Conservation (phyloP, 257 asterid genomes). For the Solanum chiquidenum region DNA sequence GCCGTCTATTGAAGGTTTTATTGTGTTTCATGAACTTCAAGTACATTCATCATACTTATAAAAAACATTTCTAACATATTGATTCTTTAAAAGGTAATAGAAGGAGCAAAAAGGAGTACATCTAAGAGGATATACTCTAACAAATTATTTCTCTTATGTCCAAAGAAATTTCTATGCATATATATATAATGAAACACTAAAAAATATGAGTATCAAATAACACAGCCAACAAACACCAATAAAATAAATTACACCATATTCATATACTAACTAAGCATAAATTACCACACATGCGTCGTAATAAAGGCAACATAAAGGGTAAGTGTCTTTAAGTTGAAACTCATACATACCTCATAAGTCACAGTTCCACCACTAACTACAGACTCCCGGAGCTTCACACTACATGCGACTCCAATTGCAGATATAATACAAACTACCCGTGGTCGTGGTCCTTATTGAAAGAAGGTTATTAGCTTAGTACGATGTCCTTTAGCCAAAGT, state of each 20-base stretch:
- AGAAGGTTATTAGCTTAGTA: neutral
- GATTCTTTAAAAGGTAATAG: too few relatives aligned
- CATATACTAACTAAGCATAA: neutral
- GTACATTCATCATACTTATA: too few relatives aligned
- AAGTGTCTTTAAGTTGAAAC: neutral
- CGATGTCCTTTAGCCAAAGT: neutral
- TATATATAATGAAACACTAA: neutral
- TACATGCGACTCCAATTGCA: neutral
- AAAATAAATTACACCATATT: neutral
- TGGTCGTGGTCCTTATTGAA: neutral
- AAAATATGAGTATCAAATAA: neutral
- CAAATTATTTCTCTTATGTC: neutral
- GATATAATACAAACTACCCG: too few relatives aligned
- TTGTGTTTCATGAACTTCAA: too few relatives aligned
- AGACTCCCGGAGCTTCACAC: conserved; percentile 5
- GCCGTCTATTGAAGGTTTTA: too few relatives aligned
- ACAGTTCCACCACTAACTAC: conserved; percentile 67
- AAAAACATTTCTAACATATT: too few relatives aligned
- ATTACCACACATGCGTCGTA: neutral
- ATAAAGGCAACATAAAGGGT: neutral
- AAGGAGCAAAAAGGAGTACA: neutral
- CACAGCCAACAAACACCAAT: neutral
- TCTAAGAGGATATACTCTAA: neutral
- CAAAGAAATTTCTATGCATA: neutral
- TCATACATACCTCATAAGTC: conserved; percentile 61